A percentile compares a stretch with the other conserved stretches of the same genome.
phyloP scores from a whole-genome alignment of 306 rosid genomes.

The Fagus sylvatica region DNA sequence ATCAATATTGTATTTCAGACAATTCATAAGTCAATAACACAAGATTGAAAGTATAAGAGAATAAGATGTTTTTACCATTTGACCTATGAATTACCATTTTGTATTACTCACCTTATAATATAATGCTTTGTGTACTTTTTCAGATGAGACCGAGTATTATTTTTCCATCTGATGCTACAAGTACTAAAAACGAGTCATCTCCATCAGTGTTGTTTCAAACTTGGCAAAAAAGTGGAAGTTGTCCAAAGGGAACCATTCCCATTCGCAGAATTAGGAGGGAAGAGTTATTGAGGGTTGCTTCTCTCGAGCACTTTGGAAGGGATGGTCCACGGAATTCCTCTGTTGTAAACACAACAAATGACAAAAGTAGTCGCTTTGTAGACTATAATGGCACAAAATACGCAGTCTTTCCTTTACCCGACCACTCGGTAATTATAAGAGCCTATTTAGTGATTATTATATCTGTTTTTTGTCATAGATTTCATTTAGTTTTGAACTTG shows the following conservation, averaged over 20 bases:
- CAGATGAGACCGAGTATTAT: conserved; percentile 47
- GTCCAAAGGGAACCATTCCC: conserved; percentile 70
- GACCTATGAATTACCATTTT: no score
- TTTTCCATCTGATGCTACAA: conserved; percentile 1
- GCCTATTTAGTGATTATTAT: no score
- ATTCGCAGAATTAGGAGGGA: conserved; percentile 48
- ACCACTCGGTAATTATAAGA: conserved; percentile 41
- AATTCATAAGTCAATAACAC: no score
- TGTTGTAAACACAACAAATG: conserved; percentile 7
- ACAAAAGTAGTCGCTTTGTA: neutral
- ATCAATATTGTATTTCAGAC: no score
- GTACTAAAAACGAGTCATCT: neutral
- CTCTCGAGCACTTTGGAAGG: conserved; percentile 42
- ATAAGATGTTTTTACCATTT: no score
- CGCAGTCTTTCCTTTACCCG: neutral
- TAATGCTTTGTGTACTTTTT: neutral
- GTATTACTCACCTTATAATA: no score
- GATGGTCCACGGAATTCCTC: conserved; percentile 19
- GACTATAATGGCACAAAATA: neutral
- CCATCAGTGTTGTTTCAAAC: conserved; percentile 20
- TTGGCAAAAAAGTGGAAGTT: conserved; percentile 68
- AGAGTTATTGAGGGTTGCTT: conserved; percentile 43
- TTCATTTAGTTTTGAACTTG: no score
- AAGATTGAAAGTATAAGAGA: no score
- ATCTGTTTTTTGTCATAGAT: no score